Evolutionary conservation across 148 eudicot genomes (phyloP), one percentile per base, ranked within the genome.

Genomic region (Amaranthus cruentus): DNA sequence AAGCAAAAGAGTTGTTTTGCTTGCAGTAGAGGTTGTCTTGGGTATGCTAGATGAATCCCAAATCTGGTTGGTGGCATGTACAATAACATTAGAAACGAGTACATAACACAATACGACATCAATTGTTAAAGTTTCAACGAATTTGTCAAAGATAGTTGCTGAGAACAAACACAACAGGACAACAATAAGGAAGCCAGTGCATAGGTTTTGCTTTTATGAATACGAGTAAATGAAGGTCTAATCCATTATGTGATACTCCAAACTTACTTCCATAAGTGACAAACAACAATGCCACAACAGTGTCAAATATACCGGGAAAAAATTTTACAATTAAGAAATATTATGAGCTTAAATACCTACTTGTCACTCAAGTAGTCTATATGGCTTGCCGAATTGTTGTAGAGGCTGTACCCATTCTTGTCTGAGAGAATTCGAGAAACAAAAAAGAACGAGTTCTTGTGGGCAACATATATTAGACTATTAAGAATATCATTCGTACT

Each of bases 1-100:
- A 87, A 75, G 81, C 74, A 75, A 81, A 92, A 92, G 42, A 96
- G 96, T 76, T 92, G 97, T 77, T 96, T 96, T 47, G 84, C 99
- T 85, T 80, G 86, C 72, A 96, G 76, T 71, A 96, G 87, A 73
- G 96, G 96, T 61, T 96, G 99, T 53, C 83, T 79, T 51, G 97
- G 96, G 83, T 88, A 77, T 49, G 53, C 73, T 60, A 92, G 88
- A 62, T 80, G 81, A 81, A 86, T 79, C 54, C 62, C 72, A 78
- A 77, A 85, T 84, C 99, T 94, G 82, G 61, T 73, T 50, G 62
- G 48, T 54, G 48, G 64, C 18, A 51, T 3, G 11, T 21, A 15
- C 28, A 74, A 66, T 4, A 56, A 46, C 73, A 74, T 78, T 47
- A 79, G 18, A 57, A 50, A 62, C 21, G 50, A 48, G 47, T 56